Percentiles rank a stretch among this genome's conserved stretches.
Evolutionary conservation across 305 asterid genomes (phyloP).

Genomic region (Withania somnifera): DNA sequence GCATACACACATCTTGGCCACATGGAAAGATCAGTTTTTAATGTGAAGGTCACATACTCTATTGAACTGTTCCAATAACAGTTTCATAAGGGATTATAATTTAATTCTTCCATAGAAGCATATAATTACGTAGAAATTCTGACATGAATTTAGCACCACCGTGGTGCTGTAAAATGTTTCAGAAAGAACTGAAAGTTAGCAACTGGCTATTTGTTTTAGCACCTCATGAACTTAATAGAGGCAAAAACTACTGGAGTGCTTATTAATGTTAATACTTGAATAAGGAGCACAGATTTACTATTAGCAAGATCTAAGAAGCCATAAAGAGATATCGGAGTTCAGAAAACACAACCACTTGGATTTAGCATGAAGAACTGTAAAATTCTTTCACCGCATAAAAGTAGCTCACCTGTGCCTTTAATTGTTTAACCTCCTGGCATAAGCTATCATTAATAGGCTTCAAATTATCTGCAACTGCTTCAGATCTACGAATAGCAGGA

Average conservation of each 20-base stretch:
- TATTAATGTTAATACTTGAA: not conserved
- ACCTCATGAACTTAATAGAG: not conserved
- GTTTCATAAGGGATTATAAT: not conserved
- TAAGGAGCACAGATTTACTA: not conserved
- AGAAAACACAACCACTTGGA: not conserved
- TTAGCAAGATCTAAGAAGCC: not conserved
- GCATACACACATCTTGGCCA: not conserved
- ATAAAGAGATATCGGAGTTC: not conserved
- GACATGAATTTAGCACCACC: not conserved
- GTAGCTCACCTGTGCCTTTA: constrained; percentile 64
- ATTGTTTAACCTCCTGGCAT: constrained; percentile 46
- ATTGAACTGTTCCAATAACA: not conserved
- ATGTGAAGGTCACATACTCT: not conserved
- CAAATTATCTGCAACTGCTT: constrained; percentile 27
- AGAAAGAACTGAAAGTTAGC: not conserved
- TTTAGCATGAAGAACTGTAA: not conserved
- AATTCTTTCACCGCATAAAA: not conserved
- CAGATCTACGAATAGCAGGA: constrained; percentile 22
- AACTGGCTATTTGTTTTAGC: not conserved
- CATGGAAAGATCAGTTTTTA: not conserved
- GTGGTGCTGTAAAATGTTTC: not conserved
- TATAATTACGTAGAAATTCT: not conserved
- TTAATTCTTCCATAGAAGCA: not conserved
- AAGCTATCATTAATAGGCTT: constrained; percentile 30
- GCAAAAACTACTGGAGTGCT: not conserved